Evolutionary conservation across 306 rosid species (phyloP).

Genomic region (Prunus campanulata): DNA sequence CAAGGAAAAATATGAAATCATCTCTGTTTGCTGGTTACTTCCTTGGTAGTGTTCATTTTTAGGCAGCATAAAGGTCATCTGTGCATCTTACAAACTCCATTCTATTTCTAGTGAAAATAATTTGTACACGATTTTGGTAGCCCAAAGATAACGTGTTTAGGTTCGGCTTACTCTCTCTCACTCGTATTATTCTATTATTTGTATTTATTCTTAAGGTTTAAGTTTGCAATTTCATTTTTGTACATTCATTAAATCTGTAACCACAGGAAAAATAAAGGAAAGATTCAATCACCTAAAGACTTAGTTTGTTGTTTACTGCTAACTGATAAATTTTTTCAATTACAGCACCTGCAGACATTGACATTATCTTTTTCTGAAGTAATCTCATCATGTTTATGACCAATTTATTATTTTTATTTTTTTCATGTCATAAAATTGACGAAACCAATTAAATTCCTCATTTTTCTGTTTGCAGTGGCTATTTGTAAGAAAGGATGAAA

Average conservation of each 20-base stretch:
- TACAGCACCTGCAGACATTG: background rate
- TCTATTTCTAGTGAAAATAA: too few species aligned
- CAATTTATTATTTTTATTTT: background rate
- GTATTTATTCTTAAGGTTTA: background rate
- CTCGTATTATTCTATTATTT: background rate
- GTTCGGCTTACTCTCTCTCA: too few species aligned
- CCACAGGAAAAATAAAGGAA: background rate
- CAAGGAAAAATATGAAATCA: background rate
- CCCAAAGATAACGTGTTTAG: too few species aligned
- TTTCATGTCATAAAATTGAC: conserved; percentile 20
- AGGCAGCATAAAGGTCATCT: background rate
- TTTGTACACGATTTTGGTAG: too few species aligned
- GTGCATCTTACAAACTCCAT: too few species aligned
- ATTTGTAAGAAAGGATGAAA: conserved; percentile 72
- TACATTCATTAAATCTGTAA: background rate
- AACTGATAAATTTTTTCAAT: background rate
- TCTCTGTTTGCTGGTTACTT: background rate
- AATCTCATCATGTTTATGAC: conserved; percentile 1
- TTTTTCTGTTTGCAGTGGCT: conserved; percentile 74
- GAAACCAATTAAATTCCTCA: conserved; percentile 23
- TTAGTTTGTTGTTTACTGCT: background rate
- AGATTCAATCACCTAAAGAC: background rate
- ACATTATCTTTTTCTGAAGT: background rate
- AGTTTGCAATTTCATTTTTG: background rate
- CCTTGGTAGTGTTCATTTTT: background rate